Base-by-base conservation (phyloP, 2,329 filamentous ascomycete species). In the Botrytis porri region DNA sequence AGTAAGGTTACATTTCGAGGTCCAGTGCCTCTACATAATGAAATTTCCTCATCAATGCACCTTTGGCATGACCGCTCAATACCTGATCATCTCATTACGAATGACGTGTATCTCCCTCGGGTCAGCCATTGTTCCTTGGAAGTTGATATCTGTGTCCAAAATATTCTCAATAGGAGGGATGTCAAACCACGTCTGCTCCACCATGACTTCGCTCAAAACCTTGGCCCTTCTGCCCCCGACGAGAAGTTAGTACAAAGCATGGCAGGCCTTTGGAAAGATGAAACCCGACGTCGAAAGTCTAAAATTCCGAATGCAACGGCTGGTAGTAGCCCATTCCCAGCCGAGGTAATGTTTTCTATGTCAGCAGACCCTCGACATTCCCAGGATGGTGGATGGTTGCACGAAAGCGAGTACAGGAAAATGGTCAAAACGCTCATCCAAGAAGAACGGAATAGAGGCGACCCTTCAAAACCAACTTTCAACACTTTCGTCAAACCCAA, bases 181-280 rank as follows among this genome's bases (percentile, higher is more conserved):
- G 86, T 98, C 45, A 88, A 89, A 75, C 88, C 93, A 76, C 88
- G 96, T n/a, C 86, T 85, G 5, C 85, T 98, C 12, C 96, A 99
- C 80, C 93, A 98, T 79, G 90, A 95, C 79, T 97, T 99, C 77
- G 84, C 91, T 35, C 96, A 98, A 81, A 87, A 89, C 20, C 82
- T 89, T 18, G 84, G 87, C 51, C 90, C 93, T 4, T 81, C 91
- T 32, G 84, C 88, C 0, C 82, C 86, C 0, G 90, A 93, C 76
- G 85, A 95, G 79, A 97, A 97, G 79, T 86, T 97, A 18, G 95
- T 99, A 8, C 90, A 93, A 79, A 99, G 96, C 76, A 95, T 99
- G 93, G 94, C 94, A 72, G 92, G 93, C 0, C 83, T 99, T 4
- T 99, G 96, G 96, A 90, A 90, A 80, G 94, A 97, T 77, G 96